Percentiles rank a stretch among this genome's conserved stretches.
phyloP scores from a whole-genome alignment of 2,329 filamentous ascomycete species.

The Atkinsonella texensis region DNA sequence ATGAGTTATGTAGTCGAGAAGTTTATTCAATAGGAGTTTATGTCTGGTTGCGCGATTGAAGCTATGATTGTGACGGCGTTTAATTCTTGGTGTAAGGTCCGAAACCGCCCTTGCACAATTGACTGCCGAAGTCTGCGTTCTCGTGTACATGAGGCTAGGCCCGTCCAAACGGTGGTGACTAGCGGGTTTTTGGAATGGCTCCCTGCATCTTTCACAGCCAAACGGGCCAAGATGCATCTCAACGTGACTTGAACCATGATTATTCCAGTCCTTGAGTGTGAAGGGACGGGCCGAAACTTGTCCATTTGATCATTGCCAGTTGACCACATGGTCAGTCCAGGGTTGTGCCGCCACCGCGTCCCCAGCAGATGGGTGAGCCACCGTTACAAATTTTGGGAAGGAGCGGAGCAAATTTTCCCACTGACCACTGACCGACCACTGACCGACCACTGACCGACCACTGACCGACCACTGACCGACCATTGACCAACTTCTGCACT shows the following conservation, averaged over 20 bases:
- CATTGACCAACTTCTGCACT: not conserved
- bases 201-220: too few species aligned
- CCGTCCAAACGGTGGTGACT: slow-evolving; percentile 10
- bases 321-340: not conserved
- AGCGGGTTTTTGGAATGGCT: too few species aligned
- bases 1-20: not conserved
- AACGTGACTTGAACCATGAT: too few species aligned
- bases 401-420: slow-evolving; percentile 9
- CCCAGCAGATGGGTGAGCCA: not conserved
- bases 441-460: not conserved
- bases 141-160: too few species aligned
- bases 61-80: too few species aligned
- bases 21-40: not conserved
- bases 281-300: too few species aligned
- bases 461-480: too few species aligned
- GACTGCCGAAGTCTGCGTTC: too few species aligned
- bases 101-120: too few species aligned
- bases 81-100: too few species aligned
- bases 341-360: not conserved
- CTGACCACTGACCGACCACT: not conserved
- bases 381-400: not conserved
- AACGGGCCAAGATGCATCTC: too few species aligned
- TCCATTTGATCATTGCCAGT: not conserved
- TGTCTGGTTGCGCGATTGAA: not conserved
- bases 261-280: too few species aligned